Percentiles rank a stretch among this genome's conserved stretches.
These are phyloP conservation scores for Saprolegnia diclina DNA, from an alignment of 352 stramenopile genomes.

Conservation along the genomic window DNA sequence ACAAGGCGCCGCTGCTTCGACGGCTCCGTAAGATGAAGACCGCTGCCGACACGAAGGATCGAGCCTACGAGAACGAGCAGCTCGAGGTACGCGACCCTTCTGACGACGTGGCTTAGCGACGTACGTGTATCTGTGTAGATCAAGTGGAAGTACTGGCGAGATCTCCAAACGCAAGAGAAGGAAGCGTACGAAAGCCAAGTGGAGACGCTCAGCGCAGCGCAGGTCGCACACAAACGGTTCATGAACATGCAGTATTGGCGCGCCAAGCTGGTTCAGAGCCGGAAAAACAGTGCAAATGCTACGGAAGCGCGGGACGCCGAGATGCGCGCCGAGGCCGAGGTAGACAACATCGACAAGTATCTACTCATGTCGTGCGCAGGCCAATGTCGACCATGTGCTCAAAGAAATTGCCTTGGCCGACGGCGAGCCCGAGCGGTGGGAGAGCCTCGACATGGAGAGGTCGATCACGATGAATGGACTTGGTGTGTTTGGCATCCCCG, in stretches of 20 bases:
- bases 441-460: conserved; percentile 27
- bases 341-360: background rate
- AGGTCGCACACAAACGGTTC: conserved; percentile 37
- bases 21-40: conserved; percentile 48
- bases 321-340: background rate
- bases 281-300: conserved; percentile 39
- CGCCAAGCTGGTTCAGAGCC: conserved; percentile 49
- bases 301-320: background rate
- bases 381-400: conserved; percentile 34
- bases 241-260: conserved; percentile 67
- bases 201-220: conserved; percentile 29
- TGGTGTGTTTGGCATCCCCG: conserved; percentile 51
- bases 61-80: conserved; percentile 32
- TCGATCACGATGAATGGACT: conserved; percentile 38
- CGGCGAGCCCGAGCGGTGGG: conserved; percentile 33
- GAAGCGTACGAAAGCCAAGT: conserved; percentile 33
- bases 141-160: conserved; percentile 32
- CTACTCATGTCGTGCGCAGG: background rate
- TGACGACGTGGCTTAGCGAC: background rate
- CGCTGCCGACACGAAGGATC: conserved; percentile 40
- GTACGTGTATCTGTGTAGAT: background rate
- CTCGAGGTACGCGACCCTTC: conserved; percentile 34
- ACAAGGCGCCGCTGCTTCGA: conserved; percentile 45
- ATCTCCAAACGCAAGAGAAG: conserved; percentile 35
- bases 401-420: conserved; percentile 39